phyloP scores from a whole-genome alignment of 768 basidiomycete species.

The Coprinopsis marcescibilis region DNA sequence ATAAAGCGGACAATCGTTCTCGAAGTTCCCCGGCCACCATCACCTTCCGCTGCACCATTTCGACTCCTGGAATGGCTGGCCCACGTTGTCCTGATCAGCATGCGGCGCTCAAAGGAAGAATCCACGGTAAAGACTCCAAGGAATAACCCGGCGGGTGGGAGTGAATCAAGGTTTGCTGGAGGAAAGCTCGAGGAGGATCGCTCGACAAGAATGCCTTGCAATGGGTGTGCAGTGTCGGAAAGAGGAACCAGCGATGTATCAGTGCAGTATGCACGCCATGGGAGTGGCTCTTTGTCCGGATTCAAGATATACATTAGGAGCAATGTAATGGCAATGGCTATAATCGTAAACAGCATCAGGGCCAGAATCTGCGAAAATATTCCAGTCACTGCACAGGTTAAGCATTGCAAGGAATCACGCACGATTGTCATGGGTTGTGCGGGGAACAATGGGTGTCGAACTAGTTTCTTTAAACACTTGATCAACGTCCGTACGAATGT shows the following conservation, averaged over 20 bases:
- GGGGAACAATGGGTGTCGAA: constrained; percentile 74
- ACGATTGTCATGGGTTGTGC: constrained; percentile 79
- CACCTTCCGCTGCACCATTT: constrained; percentile 64
- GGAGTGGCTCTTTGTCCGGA: constrained; percentile 91
- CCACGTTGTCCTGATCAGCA: constrained; percentile 85
- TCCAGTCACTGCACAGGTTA: constrained; percentile 7
- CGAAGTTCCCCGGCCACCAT: constrained; percentile 69
- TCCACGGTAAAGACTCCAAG: constrained; percentile 90
- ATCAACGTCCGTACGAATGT: constrained; percentile 45
- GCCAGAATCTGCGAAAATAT: constrained; percentile 23
- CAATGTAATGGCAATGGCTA: constrained; percentile 81
- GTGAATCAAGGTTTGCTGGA: constrained; percentile 60
- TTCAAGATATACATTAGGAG: constrained; percentile 89
- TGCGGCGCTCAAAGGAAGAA: constrained; percentile 75
- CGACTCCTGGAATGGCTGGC: constrained; percentile 78
- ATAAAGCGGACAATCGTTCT: constrained; percentile 86
- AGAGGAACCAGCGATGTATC: constrained; percentile 45
- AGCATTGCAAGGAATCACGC: constrained; percentile 21
- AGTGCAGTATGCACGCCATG: constrained; percentile 92
- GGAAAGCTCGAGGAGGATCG: constrained; percentile 59
- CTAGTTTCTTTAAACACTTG: constrained; percentile 46
- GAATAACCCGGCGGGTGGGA: constrained; percentile 82
- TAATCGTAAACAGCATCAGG: constrained; percentile 63
- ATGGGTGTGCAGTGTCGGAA: constrained; percentile 32
- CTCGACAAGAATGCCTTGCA: constrained; percentile 33